A percentile compares a stretch with the other conserved stretches of the same genome.
Conservation (phyloP, 108 stramenopile species). For the Conticribra weissflogii region DNA sequence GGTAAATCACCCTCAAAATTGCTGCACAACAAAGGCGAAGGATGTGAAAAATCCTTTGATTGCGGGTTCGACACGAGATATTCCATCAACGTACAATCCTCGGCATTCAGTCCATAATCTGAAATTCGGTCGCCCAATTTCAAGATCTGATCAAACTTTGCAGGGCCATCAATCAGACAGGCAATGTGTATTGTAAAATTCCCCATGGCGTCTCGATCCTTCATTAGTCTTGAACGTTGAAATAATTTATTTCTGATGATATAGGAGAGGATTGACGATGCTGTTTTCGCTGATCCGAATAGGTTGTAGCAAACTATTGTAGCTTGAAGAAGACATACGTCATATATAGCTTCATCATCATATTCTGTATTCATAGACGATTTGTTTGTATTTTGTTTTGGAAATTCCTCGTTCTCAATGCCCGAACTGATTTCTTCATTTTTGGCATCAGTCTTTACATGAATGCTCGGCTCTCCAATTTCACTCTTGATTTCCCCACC, state of each 20-base stretch:
- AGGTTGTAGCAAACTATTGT: slow-evolving; percentile 17
- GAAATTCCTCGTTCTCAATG: background rate
- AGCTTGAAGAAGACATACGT: slow-evolving; percentile 21
- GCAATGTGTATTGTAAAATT: slow-evolving; percentile 28
- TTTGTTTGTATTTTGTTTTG: no score
- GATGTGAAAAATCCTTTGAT: background rate
- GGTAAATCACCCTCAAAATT: slow-evolving; percentile 20
- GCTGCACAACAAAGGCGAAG: background rate
- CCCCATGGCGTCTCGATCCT: slow-evolving; percentile 1
- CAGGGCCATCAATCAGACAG: slow-evolving; percentile 5
- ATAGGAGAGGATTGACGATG: slow-evolving; percentile 11
- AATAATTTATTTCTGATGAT: slow-evolving; percentile 16
- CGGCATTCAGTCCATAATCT: slow-evolving; percentile 22
- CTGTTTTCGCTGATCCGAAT: slow-evolving; percentile 10
- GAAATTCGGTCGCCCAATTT: slow-evolving; percentile 15
- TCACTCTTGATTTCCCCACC: no score
- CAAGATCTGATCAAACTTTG: slow-evolving; percentile 13
- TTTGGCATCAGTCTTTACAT: no score
- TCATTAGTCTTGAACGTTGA: background rate
- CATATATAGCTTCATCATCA: slow-evolving; percentile 1
- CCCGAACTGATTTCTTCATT: background rate
- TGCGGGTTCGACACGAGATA: slow-evolving; percentile 1
- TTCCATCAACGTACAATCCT: slow-evolving; percentile 29
- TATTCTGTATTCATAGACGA: background rate
- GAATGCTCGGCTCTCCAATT: no score